A percentile compares a stretch with the other conserved stretches of the same genome.
phyloP scores from a whole-genome alignment of 805 yeast genomes.

The Sugiyamaella smithiae region DNA sequence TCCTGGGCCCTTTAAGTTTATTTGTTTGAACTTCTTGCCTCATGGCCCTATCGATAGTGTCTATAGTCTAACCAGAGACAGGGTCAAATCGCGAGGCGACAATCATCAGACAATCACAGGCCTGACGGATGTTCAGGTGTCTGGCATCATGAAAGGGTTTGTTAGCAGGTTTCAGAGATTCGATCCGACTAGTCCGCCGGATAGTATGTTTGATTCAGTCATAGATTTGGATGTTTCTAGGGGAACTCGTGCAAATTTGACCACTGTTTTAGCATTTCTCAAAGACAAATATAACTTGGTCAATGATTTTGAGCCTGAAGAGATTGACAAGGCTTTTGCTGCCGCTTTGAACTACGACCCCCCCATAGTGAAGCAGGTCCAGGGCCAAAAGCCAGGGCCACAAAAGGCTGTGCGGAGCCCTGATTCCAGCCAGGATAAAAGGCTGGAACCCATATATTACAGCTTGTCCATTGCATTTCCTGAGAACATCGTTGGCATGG shows the following conservation, averaged over 20 bases:
- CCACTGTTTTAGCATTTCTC: slow-evolving; percentile 41
- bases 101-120: slow-evolving; percentile 79
- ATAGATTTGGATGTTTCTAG: slow-evolving; percentile 53
- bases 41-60: slow-evolving; percentile 34
- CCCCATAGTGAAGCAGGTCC: slow-evolving; percentile 37
- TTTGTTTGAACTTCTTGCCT: slow-evolving; percentile 68
- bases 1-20: slow-evolving; percentile 48
- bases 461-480: slow-evolving; percentile 8
- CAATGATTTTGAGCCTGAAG: slow-evolving; percentile 42
- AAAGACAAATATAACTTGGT: slow-evolving; percentile 42
- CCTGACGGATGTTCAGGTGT: slow-evolving; percentile 49
- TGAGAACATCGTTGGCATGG: slow-evolving; percentile 17
- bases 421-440: not conserved
- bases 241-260: slow-evolving; percentile 52
- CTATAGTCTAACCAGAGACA: slow-evolving; percentile 51
- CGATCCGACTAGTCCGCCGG: slow-evolving; percentile 50
- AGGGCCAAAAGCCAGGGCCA: not conserved
- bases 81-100: slow-evolving; percentile 74
- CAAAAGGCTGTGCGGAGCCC: not conserved
- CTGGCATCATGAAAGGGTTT: slow-evolving; percentile 71
- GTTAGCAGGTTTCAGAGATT: slow-evolving; percentile 65
- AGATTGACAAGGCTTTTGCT: slow-evolving; percentile 47
- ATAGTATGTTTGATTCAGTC: slow-evolving; percentile 60
- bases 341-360: slow-evolving; percentile 58
- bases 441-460: slow-evolving; percentile 5